Evolutionary conservation across 768 basidiomycete species (phyloP), one percentile per base, ranked within the genome.

Genomic region (Boletus vermiculosoides): DNA sequence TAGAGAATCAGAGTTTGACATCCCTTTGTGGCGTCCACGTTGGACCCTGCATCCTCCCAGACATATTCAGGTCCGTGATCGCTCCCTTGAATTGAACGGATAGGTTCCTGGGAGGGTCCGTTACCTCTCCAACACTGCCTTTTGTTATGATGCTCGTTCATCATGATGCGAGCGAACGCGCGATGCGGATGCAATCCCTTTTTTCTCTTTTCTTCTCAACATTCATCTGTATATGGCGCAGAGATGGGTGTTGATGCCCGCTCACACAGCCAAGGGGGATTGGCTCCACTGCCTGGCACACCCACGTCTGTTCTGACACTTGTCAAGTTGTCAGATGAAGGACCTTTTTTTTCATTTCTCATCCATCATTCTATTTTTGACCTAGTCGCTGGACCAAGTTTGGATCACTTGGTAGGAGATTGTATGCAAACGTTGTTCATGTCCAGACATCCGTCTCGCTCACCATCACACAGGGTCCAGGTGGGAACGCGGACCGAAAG

Each of bases 1-100:
- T 41, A 41, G 22, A 23, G 30, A 20, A 31, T 54, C 37, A 25
- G 42, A 6, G 12, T 57, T 47, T 10, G 20, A 30, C 42, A 18
- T 5, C 30, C 11, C 55, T 37, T 48, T 9, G 55, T 57, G 56
- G 55, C 56, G 46, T 23, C 55, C 39, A 57, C 56, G 40, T 57
- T 57, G 1, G 33, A n/a, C 13, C 22, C 18, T 5, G 3, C 13
- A 20, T 22, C 16, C 28, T 46, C 40, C 13, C 13, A 30, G 11
- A 20, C 39, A 28, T 10, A 6, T 9, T 16, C n/a, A 13, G 48
- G 23, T 11, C 28, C n/a, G 28, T 22, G 41, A 22, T 13, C 13
- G 4, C 34, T 16, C 4, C 9, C 15, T 44, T 22, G n/a, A 13
- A 31, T 33, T 16, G 16, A 18, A 10, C 30, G 20, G 3, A 37